Evolutionary conservation across 306 rosid genomes (phyloP), one percentile per base, ranked within the genome.

Genomic region (Trichosanthes truncata): DNA sequence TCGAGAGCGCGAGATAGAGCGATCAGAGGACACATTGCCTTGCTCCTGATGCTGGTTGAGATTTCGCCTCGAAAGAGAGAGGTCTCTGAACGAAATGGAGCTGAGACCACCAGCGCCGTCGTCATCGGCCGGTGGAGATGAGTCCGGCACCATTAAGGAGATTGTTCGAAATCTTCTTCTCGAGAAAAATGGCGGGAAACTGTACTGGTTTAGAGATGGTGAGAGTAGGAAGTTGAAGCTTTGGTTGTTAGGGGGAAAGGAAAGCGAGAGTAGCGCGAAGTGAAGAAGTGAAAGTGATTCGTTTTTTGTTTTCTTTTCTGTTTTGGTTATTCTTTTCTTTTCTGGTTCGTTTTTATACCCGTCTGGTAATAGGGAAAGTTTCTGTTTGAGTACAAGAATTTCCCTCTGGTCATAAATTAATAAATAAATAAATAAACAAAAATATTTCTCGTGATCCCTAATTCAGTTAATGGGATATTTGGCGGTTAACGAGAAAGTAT

Each of bases 21-120:
- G 91, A 88, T 89, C 96, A 78, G 81, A 35, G 0, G 79, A 59
- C 5, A 72, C 15, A 40, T 79, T 83, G 57, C n/a, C 80, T 7
- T 82, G 84, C 81, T 79, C 79, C 6, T 83, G 86, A 33, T 62
- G 55, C 48, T 86, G 88, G 80, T 21, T 76, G 78, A 89, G 93
- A 84, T 90, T 90, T 41, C 98, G 80, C 82, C 87, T 92, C 87
- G 89, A 77, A 11, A 83, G 95, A 31, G 23, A 51, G 17, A 41
- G 78, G 17, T 87, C 84, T 8, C 89, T 86, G 15, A 81, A 92
- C 86, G 91, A 84, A 61, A 75, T 85, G 84, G 80, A 85, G 55
- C 89, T 88, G 18, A 79, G 76, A 29, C 8, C 62, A 10, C 29
- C 43, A 86, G 67, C 84, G 56, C 38, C 74, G 61, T 60, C 85